These are phyloP conservation scores for Bryoerythrophyllum caledonicum DNA, from an alignment of 225 moss, liverwort and hornwort genomes.

Conservation along the genomic window DNA sequence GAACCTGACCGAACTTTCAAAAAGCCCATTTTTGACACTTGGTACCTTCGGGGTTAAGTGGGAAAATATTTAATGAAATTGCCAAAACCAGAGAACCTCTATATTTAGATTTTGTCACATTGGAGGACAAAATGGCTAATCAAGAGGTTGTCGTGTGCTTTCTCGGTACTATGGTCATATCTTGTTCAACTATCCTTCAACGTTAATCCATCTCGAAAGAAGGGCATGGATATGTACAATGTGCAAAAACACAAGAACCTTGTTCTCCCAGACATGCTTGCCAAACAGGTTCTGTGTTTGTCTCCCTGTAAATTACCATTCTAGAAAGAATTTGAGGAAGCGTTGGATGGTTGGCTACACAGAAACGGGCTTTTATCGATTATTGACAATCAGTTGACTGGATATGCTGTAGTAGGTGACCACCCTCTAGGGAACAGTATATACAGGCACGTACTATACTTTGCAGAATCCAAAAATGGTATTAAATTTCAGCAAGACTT, in stretches of 20 bases:
- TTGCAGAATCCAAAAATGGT: no score
- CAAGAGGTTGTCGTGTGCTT: neutral
- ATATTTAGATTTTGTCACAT: no score
- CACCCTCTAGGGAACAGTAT: no score
- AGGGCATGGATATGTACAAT: neutral
- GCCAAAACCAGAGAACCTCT: no score
- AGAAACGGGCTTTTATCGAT: neutral
- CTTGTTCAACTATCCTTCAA: no score
- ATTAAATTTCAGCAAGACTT: no score
- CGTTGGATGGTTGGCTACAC: neutral
- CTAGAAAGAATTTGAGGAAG: neutral
- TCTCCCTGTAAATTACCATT: neutral
- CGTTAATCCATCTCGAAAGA: neutral
- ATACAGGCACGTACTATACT: no score
- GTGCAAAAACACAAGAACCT: neutral
- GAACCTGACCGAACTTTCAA: no score
- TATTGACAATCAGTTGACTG: slow-evolving; percentile 1
- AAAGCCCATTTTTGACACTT: no score
- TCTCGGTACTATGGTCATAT: neutral
- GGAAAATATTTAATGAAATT: no score
- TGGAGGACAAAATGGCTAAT: neutral
- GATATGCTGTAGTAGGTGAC: neutral
- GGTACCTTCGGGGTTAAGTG: no score
- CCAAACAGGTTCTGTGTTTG: neutral
- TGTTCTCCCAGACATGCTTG: neutral